phyloP scores from a whole-genome alignment of 2,329 filamentous ascomycete genomes.

The Colletotrichum cereale region DNA sequence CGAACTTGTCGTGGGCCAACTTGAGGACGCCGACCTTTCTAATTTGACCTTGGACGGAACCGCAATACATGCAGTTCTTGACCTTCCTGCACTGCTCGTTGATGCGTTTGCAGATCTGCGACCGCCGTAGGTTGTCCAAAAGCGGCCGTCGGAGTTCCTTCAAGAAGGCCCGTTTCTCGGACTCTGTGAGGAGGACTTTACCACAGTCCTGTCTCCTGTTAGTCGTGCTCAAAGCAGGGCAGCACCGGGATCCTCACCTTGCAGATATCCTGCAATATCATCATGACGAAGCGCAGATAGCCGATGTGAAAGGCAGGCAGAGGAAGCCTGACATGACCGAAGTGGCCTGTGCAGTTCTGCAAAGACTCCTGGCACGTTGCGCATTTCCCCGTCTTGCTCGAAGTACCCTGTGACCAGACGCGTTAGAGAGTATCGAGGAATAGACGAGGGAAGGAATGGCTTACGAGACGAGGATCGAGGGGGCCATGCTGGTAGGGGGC shows the following conservation, averaged over 20 bases:
- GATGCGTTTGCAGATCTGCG: slow-evolving; percentile 88
- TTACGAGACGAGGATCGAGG: slow-evolving; percentile 82
- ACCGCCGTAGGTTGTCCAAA: slow-evolving; percentile 87
- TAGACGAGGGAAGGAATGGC: slow-evolving; percentile 38
- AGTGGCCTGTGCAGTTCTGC: slow-evolving; percentile 92
- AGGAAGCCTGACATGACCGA: slow-evolving; percentile 91
- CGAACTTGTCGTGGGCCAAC: slow-evolving; percentile 93
- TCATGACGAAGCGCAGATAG: slow-evolving; percentile 93
- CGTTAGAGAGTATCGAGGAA: neutral
- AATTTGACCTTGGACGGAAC: slow-evolving; percentile 87
- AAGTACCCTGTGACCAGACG: slow-evolving; percentile 73
- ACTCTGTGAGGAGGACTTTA: slow-evolving; percentile 83
- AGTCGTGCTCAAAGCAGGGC: neutral
- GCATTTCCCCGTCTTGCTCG: slow-evolving; percentile 84
- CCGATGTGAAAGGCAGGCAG: slow-evolving; percentile 96
- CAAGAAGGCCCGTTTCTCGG: slow-evolving; percentile 82
- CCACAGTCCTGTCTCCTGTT: slow-evolving; percentile 74
- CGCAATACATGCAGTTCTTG: slow-evolving; percentile 84
- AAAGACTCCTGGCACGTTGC: slow-evolving; percentile 86
- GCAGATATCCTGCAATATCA: slow-evolving; percentile 94
- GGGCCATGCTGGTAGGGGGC: slow-evolving; percentile 85
- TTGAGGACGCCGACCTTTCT: slow-evolving; percentile 94
- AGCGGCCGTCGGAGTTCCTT: slow-evolving; percentile 83
- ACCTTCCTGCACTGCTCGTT: slow-evolving; percentile 91
- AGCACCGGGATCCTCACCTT: slow-evolving; percentile 65